These are phyloP conservation scores for Cryphonectria radicalis DNA, from an alignment of 2,329 filamentous ascomycete genomes.

Conservation along the genomic window DNA sequence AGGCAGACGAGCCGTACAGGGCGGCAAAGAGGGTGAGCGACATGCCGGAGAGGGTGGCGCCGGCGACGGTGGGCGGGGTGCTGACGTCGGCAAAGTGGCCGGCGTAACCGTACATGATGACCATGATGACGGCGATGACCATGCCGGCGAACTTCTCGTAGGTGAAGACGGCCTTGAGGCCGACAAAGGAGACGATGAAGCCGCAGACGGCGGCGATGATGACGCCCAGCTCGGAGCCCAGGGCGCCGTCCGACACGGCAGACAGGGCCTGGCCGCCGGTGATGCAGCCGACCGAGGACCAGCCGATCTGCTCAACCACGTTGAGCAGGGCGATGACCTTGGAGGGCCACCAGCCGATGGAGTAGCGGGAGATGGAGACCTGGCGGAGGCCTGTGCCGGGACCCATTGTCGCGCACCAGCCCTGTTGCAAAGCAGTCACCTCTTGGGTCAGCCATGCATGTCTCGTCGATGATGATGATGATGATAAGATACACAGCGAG, in stretches of 20 bases:
- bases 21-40: constrained; percentile 49
- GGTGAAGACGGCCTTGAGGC: constrained; percentile 51
- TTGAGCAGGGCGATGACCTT: constrained; percentile 56
- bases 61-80: constrained; percentile 41
- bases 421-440: constrained; percentile 32
- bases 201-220: constrained; percentile 54
- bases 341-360: constrained; percentile 55
- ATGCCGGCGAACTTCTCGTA: constrained; percentile 58
- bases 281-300: constrained; percentile 55
- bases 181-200: constrained; percentile 56
- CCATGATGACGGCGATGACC: constrained; percentile 50
- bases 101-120: constrained; percentile 53
- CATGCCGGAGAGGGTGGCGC: constrained; percentile 43
- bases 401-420: constrained; percentile 56
- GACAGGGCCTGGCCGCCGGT: constrained; percentile 54
- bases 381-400: constrained; percentile 55
- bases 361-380: constrained; percentile 54
- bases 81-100: constrained; percentile 46
- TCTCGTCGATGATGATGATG: neutral
- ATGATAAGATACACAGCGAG: neutral
- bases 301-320: constrained; percentile 54
- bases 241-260: constrained; percentile 48
- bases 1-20: constrained; percentile 53
- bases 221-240: constrained; percentile 57
- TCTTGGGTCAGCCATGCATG: neutral